Percentiles rank a stretch among this genome's conserved stretches.
Conservation (phyloP, 768 basidiomycete genomes). For the Saitozyma sp. region DNA sequence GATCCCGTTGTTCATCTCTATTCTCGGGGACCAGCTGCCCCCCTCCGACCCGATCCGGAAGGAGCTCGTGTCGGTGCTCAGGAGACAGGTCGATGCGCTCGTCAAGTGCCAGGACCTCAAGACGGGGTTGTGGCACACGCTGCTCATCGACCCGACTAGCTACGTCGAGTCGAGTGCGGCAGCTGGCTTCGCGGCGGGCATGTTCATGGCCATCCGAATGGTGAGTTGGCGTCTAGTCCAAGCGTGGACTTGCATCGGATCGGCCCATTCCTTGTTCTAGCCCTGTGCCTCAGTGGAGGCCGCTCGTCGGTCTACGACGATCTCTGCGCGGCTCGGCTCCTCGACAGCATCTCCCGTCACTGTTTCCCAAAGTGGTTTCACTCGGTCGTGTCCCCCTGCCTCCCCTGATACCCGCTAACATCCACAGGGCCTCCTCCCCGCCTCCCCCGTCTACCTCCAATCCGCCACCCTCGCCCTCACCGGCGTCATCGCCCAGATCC, state of each 20-base stretch:
- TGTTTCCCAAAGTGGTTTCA: too few relatives aligned
- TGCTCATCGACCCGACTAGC: slow-evolving; percentile 58
- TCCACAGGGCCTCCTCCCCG: slow-evolving; percentile 11
- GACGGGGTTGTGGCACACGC: slow-evolving; percentile 61
- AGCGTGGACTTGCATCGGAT: not conserved
- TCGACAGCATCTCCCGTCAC: too few relatives aligned
- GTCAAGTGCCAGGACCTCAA: slow-evolving; percentile 56
- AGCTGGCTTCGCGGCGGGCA: slow-evolving; percentile 43
- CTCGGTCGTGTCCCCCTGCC: too few relatives aligned
- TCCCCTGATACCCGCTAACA: not conserved
- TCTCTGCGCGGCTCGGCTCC: too few relatives aligned
- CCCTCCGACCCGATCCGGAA: slow-evolving; percentile 56
- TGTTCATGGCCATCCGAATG: slow-evolving; percentile 30
- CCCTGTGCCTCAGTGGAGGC: too few relatives aligned
- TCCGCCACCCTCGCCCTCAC: slow-evolving; percentile 24
- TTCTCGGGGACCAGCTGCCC: slow-evolving; percentile 48
- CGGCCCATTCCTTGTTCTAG: not conserved
- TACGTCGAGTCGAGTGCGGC: slow-evolving; percentile 57
- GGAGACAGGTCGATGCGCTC: slow-evolving; percentile 59
- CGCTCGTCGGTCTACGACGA: too few relatives aligned
- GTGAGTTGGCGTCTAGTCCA: slow-evolving; percentile 5
- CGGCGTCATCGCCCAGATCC: slow-evolving; percentile 56
- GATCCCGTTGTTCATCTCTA: slow-evolving; percentile 33
- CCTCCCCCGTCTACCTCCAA: slow-evolving; percentile 13
- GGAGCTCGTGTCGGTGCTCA: slow-evolving; percentile 56